Conservation (phyloP, 2,329 filamentous ascomycete genomes). For the Venturia effusa region DNA sequence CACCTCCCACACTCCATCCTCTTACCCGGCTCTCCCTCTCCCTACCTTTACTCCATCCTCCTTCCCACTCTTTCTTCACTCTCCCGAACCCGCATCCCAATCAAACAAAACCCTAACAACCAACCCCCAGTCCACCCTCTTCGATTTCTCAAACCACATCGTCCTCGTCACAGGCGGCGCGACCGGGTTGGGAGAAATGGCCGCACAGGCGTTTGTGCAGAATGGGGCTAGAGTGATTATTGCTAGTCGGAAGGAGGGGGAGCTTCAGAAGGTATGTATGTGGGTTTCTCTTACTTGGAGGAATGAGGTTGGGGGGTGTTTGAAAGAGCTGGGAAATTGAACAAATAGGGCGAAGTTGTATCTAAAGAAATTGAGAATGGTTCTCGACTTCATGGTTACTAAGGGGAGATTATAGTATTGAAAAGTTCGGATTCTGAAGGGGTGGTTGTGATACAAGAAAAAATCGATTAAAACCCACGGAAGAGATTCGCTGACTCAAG, state of each 20-base stretch:
- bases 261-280: conserved; percentile 27
- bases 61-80: no score
- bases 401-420: no score
- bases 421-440: no score
- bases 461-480: neutral
- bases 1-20: neutral
- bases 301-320: neutral
- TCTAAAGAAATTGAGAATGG: neutral
- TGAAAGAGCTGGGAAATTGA: neutral
- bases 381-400: no score
- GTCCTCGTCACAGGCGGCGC: conserved; percentile 41
- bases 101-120: neutral
- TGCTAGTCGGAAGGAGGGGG: conserved; percentile 41
- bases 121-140: conserved; percentile 16
- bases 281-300: neutral
- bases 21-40: neutral
- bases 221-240: conserved; percentile 44
- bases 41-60: neutral
- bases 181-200: conserved; percentile 44
- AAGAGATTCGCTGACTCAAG: neutral
- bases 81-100: neutral
- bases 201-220: conserved; percentile 41
- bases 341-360: neutral
- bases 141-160: conserved; percentile 27
- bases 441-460: no score